Evolutionary conservation across 1,284 basidiomycete species (phyloP).

Genomic region (Athelia psychrophila): DNA sequence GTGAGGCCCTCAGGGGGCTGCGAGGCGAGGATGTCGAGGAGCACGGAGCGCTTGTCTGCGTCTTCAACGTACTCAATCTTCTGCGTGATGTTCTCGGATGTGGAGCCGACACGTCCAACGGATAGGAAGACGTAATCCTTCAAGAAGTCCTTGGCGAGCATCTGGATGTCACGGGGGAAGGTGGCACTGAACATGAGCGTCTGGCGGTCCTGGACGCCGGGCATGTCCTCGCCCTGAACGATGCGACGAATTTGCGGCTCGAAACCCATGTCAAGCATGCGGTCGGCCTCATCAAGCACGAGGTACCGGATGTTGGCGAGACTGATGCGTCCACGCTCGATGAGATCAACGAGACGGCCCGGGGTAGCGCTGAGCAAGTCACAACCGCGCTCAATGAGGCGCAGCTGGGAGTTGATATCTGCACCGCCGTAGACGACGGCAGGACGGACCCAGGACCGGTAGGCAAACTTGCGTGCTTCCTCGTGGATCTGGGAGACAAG

Average conservation of each 20-base stretch:
- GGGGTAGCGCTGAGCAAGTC: constrained; percentile 98
- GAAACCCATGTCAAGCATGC: constrained; percentile 99
- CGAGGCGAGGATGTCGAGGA: constrained; percentile 91
- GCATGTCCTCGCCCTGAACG: constrained; percentile 99
- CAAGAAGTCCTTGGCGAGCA: constrained; percentile 94
- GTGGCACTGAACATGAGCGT: constrained; percentile 99
- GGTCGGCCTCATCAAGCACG: constrained; percentile 98
- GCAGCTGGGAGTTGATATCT: constrained; percentile 94
- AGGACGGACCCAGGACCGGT: constrained; percentile 98
- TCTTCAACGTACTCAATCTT: constrained; percentile 99
- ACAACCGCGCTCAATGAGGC: constrained; percentile 94
- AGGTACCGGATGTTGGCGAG: constrained; percentile 97
- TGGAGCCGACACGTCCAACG: constrained; percentile 97
- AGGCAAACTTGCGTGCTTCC: constrained; percentile 98
- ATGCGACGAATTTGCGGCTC: constrained; percentile 99
- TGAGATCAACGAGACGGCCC: constrained; percentile 96
- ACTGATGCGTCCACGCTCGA: constrained; percentile 96
- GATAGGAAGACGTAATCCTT: constrained; percentile 98
- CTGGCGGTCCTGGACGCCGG: constrained; percentile 87
- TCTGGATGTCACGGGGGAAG: constrained; percentile 98
- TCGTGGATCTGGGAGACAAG: constrained; percentile 99
- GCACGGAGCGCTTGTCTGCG: constrained; percentile 92
- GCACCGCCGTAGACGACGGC: constrained; percentile 99
- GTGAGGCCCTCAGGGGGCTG: constrained; percentile 78
- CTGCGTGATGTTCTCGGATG: constrained; percentile 99